Percentiles rank a stretch among this genome's conserved stretches.
Conservation (phyloP, 805 yeast species). For the Candida manassasensis region DNA sequence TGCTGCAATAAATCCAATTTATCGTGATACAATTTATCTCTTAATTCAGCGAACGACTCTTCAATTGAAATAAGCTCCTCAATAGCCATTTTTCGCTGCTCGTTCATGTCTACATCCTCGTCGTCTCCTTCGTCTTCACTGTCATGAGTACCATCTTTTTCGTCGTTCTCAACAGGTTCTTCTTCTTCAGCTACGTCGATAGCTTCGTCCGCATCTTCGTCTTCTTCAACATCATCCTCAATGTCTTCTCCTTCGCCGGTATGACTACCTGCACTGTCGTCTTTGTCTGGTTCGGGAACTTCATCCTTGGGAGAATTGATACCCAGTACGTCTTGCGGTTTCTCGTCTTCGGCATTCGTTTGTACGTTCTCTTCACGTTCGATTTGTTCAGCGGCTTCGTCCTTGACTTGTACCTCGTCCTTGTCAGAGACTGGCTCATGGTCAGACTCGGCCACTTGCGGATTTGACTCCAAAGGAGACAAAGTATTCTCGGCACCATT, state of each 20-base stretch:
- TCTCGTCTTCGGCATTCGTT: conserved; percentile 2
- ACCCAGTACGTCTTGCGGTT: not conserved
- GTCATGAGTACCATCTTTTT: conserved; percentile 9
- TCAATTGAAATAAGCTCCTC: conserved; percentile 76
- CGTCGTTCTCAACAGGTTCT: conserved; percentile 12
- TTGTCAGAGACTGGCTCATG: not conserved
- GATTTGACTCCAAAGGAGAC: too few relatives aligned
- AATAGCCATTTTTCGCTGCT: conserved; percentile 58
- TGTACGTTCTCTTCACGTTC: too few relatives aligned
- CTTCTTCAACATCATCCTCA: conserved; percentile 11
- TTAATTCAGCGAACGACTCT: conserved; percentile 74
- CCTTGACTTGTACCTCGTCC: not conserved
- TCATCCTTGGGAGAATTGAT: not conserved
- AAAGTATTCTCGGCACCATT: too few relatives aligned
- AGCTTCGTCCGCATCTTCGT: conserved; percentile 12
- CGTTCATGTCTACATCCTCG: conserved; percentile 25
- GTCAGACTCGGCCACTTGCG: too few relatives aligned
- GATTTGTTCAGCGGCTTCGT: too few relatives aligned
- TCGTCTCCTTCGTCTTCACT: conserved; percentile 11
- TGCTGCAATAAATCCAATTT: conserved; percentile 71
- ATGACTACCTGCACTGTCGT: conserved; percentile 3
- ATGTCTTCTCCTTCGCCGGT: conserved; percentile 11
- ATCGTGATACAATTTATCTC: conserved; percentile 83
- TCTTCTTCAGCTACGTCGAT: conserved; percentile 15
- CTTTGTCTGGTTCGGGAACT: conserved; percentile 4